phyloP scores from a whole-genome alignment of 495 filamentous ascomycete species.

The Hyphodiscus hymeniophilus region DNA sequence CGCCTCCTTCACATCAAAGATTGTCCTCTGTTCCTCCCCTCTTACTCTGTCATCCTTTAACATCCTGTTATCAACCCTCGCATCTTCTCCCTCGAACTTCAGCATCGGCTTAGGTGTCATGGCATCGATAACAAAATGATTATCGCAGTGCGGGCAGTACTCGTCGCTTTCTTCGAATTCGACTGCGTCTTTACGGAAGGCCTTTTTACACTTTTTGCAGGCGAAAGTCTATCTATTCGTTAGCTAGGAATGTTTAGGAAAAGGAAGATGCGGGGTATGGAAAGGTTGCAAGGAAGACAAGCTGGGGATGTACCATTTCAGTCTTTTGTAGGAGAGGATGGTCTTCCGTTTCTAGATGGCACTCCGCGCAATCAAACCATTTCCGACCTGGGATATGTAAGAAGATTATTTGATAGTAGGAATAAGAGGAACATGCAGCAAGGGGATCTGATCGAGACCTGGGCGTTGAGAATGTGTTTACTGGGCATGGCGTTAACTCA shows the following conservation, averaged over 20 bases:
- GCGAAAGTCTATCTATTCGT: constrained; percentile 46
- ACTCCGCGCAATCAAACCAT: constrained; percentile 98
- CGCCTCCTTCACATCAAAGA: constrained; percentile 65
- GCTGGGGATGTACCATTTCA: constrained; percentile 61
- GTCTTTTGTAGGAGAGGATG: constrained; percentile 67
- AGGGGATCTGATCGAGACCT: constrained; percentile 89
- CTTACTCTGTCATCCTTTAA: constrained; percentile 84
- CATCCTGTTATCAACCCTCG: constrained; percentile 77
- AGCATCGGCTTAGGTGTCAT: constrained; percentile 69
- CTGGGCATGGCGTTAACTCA: constrained; percentile 26
- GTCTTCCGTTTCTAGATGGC: constrained; percentile 72
- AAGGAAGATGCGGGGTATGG: not conserved
- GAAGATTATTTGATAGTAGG: not conserved
- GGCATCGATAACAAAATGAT: constrained; percentile 92
- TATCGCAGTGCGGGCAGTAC: constrained; percentile 99
- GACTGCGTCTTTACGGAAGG: constrained; percentile 83
- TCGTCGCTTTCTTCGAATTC: constrained; percentile 98
- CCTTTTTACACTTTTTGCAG: constrained; percentile 98
- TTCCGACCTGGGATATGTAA: constrained; percentile 57
- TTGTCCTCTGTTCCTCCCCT: constrained; percentile 47
- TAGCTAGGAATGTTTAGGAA: not conserved
- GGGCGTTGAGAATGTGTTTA: constrained; percentile 97
- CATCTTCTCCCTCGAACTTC: constrained; percentile 84
- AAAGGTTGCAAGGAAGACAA: not conserved
- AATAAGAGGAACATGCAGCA: constrained; percentile 58